Percentiles rank a stretch among this genome's conserved stretches.
phyloP scores from a whole-genome alignment of 371 early-diverging fungal genomes.

The Mortierella sp. region DNA sequence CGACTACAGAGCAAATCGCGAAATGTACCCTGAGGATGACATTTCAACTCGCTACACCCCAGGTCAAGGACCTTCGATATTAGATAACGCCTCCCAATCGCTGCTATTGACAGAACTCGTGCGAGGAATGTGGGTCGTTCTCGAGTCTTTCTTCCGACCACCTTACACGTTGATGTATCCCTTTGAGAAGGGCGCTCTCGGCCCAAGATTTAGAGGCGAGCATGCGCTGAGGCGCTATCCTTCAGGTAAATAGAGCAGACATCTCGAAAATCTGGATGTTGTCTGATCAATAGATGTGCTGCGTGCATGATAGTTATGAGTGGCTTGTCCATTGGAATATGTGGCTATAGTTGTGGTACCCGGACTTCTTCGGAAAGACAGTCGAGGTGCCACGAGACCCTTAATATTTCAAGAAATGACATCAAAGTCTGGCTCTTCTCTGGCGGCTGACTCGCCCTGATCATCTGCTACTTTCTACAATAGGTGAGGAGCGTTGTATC shows the following conservation, averaged over 20 bases:
- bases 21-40: slow-evolving; percentile 50
- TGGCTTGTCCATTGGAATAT: not conserved
- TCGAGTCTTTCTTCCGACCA: slow-evolving; percentile 95
- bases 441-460: too few species aligned
- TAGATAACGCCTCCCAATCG: slow-evolving; percentile 86
- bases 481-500: slow-evolving; percentile 98
- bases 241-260: slow-evolving; percentile 71
- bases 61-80: slow-evolving; percentile 54
- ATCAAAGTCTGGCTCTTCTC: too few species aligned
- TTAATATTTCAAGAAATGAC: too few species aligned
- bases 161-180: slow-evolving; percentile 98
- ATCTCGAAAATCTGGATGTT: too few species aligned
- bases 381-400: too few species aligned
- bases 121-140: slow-evolving; percentile 92
- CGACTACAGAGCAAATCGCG: slow-evolving; percentile 51
- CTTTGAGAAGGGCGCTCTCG: slow-evolving; percentile 95
- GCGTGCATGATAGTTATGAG: not conserved
- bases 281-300: too few species aligned
- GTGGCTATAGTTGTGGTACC: not conserved
- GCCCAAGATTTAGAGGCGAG: slow-evolving; percentile 96
- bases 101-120: slow-evolving; percentile 93
- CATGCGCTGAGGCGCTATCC: slow-evolving; percentile 97
- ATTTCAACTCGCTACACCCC: slow-evolving; percentile 39
- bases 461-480: slow-evolving; percentile 2
- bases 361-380: too few species aligned